Evolutionary conservation across 345 rosid genomes (phyloP), one percentile per base, ranked within the genome.

Genomic region (Laguncularia racemosa): DNA sequence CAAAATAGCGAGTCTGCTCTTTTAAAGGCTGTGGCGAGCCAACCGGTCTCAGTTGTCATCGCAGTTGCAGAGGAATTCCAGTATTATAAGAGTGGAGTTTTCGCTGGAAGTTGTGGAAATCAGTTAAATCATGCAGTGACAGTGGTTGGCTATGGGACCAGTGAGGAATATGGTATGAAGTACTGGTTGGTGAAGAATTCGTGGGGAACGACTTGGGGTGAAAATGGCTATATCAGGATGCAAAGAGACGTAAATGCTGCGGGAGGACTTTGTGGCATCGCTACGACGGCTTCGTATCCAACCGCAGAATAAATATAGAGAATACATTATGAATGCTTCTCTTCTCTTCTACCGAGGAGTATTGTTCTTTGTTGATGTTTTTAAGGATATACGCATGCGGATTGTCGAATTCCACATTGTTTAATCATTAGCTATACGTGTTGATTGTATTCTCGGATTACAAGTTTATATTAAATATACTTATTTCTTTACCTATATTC

Each of bases 11-110:
- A 72, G 52, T 44, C 26, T 51, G 75, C 75, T 20, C 53, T 70
- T 10, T 66, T 66, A 13, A 70, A 62, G 50, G 75, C 64, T 14
- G 75, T 55, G 8, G 72, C 72, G 5, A 63, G 57, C 26, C 76
- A 77, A 56, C 78, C 71, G 0, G 64, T 73, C 14, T 61, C 65
- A 0, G 81, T 77, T 4, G 76, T 76, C 16, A 65, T 73, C 17
- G 76, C 73, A 6, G 61, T 66, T 33, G 68, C 73, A 47, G 67
- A 67, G 14, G 12, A 53, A 12, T 56, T 77, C 73, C 48, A 14
- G 64, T 45, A 56, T 56, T 47, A 48, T 46, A 6, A 65, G 11
- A 50, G 51, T 10, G 47, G 64, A 2, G 48, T 13, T 12, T 44
- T 64, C 14, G 44, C 49, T 1, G 61, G 67, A 4, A n/a, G 13